phyloP scores from a whole-genome alignment of 2,329 filamentous ascomycete species.

The Beauveria varroae region DNA sequence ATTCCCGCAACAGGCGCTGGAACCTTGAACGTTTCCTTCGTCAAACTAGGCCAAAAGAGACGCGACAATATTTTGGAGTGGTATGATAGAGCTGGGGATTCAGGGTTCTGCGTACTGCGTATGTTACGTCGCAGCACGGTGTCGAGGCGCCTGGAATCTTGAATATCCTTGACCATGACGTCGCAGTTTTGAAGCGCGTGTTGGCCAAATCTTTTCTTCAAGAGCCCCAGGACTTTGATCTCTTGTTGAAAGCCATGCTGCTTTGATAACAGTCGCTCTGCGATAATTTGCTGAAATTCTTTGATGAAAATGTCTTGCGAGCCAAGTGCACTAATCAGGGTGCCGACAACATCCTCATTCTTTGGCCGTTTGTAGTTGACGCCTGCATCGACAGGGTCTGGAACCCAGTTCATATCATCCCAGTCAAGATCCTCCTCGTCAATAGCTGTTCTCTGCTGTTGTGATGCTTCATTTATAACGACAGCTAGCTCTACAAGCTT shows the following conservation, averaged over 20 bases:
- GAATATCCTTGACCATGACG: slow-evolving; percentile 92
- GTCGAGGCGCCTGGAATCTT: slow-evolving; percentile 73
- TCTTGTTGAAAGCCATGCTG: slow-evolving; percentile 69
- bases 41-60: slow-evolving; percentile 84
- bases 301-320: slow-evolving; percentile 89
- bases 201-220: slow-evolving; percentile 86
- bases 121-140: slow-evolving; percentile 48
- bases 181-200: slow-evolving; percentile 83
- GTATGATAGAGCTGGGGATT: slow-evolving; percentile 33
- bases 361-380: slow-evolving; percentile 87
- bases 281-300: slow-evolving; percentile 85
- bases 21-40: slow-evolving; percentile 60
- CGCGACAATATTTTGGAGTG: slow-evolving; percentile 84
- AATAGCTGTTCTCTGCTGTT: slow-evolving; percentile 42
- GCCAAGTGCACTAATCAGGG: slow-evolving; percentile 80
- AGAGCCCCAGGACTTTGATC: slow-evolving; percentile 72
- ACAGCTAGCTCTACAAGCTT: slow-evolving; percentile 60
- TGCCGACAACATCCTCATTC: slow-evolving; percentile 85
- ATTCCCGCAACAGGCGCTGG: slow-evolving; percentile 51
- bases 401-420: slow-evolving; percentile 89
- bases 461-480: slow-evolving; percentile 55
- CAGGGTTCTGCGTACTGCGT: slow-evolving; percentile 10
- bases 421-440: slow-evolving; percentile 73
- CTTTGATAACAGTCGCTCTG: slow-evolving; percentile 65
- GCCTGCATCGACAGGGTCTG: slow-evolving; percentile 86